Evolutionary conservation across 176 grass and related monocot species (phyloP).

Genomic region (Chloris gayana): DNA sequence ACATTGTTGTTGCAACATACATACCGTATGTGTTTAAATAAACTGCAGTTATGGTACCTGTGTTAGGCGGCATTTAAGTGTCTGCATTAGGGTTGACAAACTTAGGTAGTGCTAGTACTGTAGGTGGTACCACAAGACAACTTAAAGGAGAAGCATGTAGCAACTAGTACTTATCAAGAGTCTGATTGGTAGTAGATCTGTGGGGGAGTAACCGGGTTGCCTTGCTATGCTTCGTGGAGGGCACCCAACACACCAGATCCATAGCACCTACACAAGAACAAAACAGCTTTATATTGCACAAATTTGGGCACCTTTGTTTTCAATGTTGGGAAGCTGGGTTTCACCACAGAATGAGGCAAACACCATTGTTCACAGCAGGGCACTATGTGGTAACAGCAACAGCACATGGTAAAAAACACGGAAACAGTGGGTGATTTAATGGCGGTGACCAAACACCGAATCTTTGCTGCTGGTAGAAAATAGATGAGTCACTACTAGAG

Average conservation of each 20-base stretch:
- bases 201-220: background rate
- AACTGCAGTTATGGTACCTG: background rate
- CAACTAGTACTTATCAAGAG: background rate
- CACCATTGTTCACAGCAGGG: background rate
- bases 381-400: slow-evolving; percentile 6
- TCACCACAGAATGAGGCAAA: background rate
- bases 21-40: background rate
- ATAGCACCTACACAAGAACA: background rate
- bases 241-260: background rate
- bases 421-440: slow-evolving; percentile 22
- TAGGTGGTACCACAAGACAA: slow-evolving; percentile 8
- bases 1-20: background rate
- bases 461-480: slow-evolving; percentile 20
- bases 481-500: background rate
- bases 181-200: slow-evolving; percentile 24
- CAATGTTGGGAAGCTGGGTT: background rate
- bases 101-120: slow-evolving; percentile 21
- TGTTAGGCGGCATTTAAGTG: slow-evolving; percentile 19
- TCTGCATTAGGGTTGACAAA: slow-evolving; percentile 25
- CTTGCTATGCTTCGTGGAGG: background rate
- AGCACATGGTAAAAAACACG: background rate
- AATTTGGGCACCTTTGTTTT: background rate
- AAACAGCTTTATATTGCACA: background rate
- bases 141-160: slow-evolving; percentile 38
- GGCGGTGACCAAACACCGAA: slow-evolving; percentile 35